Evolutionary conservation across 2,329 filamentous ascomycete species (phyloP).

Genomic region (Trichoderma arundinaceum): DNA sequence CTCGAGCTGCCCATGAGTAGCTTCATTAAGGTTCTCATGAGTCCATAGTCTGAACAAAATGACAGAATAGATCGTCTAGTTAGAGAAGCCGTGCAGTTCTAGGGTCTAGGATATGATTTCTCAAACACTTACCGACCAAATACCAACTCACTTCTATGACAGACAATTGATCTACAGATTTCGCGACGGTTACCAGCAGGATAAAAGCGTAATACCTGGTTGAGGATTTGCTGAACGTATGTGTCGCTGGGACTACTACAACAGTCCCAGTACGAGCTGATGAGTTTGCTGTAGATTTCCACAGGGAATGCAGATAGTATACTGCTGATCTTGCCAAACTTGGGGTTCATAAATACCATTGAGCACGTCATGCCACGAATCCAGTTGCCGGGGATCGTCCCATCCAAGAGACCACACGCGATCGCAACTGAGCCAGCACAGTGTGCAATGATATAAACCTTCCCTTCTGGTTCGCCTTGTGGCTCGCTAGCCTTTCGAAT

Average conservation of each 20-base stretch:
- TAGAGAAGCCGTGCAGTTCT: no score
- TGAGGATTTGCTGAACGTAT: no score
- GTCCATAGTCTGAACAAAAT: no score
- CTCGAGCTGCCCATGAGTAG: no score
- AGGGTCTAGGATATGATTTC: no score
- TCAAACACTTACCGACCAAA: no score
- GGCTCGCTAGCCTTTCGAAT: conserved; percentile 52
- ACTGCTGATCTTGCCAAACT: conserved; percentile 35
- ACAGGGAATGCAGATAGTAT: conserved; percentile 31
- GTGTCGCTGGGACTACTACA: conserved; percentile 32
- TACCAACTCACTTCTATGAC: no score
- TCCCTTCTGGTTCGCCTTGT: conserved; percentile 34
- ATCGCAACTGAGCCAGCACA: conserved; percentile 68
- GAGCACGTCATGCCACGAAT: conserved; percentile 63
- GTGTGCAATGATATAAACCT: conserved; percentile 64
- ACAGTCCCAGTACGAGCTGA: conserved; percentile 36
- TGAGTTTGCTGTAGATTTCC: conserved; percentile 31
- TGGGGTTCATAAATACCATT: conserved; percentile 68
- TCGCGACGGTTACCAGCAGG: no score
- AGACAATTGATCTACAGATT: no score
- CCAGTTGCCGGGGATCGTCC: conserved; percentile 62
- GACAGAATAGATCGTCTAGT: no score
- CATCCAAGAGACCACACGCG: conserved; percentile 63
- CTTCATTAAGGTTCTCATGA: no score
- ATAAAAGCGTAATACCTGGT: no score